A percentile compares a stretch with the other conserved stretches of the same genome.
These are phyloP conservation scores for Gloeopeniophorella convolvens DNA, from an alignment of 768 basidiomycete species.

Conservation along the genomic window DNA sequence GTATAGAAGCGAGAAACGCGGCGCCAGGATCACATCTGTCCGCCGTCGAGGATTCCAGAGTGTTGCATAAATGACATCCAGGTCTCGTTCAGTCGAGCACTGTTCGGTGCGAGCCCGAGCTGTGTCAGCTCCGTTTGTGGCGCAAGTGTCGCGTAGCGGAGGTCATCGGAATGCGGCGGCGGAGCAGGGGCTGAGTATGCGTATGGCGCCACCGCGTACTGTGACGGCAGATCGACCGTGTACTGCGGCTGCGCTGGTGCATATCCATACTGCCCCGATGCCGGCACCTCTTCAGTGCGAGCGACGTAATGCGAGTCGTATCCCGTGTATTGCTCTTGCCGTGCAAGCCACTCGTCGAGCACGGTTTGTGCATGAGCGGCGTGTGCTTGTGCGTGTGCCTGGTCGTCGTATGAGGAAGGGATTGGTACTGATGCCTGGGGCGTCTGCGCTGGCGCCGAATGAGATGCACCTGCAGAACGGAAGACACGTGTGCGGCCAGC, in stretches of 20 bases:
- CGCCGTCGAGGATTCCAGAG: slow-evolving; percentile 38
- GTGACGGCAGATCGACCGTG: slow-evolving; percentile 3
- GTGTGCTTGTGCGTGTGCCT: neutral
- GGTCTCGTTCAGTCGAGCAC: slow-evolving; percentile 45
- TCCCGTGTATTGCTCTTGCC: slow-evolving; percentile 3
- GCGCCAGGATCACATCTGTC: neutral
- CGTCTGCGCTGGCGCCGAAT: neutral
- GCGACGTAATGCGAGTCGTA: slow-evolving; percentile 6
- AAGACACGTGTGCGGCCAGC: slow-evolving; percentile 62
- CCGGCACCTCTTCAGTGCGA: neutral
- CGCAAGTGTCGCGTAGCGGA: slow-evolving; percentile 14
- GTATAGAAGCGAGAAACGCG: neutral
- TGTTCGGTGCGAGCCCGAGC: slow-evolving; percentile 50
- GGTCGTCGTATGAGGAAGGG: slow-evolving; percentile 3
- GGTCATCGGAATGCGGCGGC: neutral
- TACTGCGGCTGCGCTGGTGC: slow-evolving; percentile 11
- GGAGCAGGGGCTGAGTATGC: neutral
- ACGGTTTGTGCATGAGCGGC: neutral
- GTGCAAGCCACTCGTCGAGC: slow-evolving; percentile 13
- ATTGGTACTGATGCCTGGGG: neutral
- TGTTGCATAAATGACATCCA: slow-evolving; percentile 62
- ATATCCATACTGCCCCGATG: slow-evolving; percentile 9
- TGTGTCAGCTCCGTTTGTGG: slow-evolving; percentile 43
- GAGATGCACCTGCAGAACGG: slow-evolving; percentile 35
- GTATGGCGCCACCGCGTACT: slow-evolving; percentile 3